Conservation (phyloP, 176 grass and related monocot species). For the Lolium multiflorum region DNA sequence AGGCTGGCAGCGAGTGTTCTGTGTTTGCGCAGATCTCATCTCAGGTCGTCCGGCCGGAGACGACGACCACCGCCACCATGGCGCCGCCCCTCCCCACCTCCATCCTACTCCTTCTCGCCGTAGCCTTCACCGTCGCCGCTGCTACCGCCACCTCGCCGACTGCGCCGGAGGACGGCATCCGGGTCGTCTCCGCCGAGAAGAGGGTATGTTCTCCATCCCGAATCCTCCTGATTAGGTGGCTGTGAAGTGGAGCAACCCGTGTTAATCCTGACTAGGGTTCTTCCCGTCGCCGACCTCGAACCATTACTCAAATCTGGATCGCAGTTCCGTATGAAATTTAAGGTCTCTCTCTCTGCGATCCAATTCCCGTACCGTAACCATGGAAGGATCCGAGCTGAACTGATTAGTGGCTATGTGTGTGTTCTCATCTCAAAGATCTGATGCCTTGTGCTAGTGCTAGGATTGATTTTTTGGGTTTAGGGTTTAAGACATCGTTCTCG, state of each 20-base stretch:
- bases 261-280: neutral
- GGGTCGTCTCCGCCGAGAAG: slow-evolving; percentile 59
- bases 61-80: slow-evolving; percentile 21
- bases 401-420: neutral
- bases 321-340: neutral
- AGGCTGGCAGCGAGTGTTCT: slow-evolving; percentile 1
- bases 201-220: slow-evolving; percentile 33
- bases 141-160: neutral
- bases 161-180: slow-evolving; percentile 47
- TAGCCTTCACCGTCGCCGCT: neutral
- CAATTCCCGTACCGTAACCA: neutral
- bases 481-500: neutral
- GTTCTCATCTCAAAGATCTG: slow-evolving; percentile 1
- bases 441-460: neutral
- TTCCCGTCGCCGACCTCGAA: neutral
- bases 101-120: neutral
- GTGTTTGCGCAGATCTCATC: neutral
- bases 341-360: neutral
- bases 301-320: slow-evolving; percentile 20
- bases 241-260: neutral
- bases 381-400: neutral
- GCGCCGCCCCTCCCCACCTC: slow-evolving; percentile 6
- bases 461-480: slow-evolving; percentile 12
- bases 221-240: neutral
- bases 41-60: slow-evolving; percentile 31